Conservation (phyloP, 2,329 filamentous ascomycete genomes). For the Calcarisporium arbuscula region DNA sequence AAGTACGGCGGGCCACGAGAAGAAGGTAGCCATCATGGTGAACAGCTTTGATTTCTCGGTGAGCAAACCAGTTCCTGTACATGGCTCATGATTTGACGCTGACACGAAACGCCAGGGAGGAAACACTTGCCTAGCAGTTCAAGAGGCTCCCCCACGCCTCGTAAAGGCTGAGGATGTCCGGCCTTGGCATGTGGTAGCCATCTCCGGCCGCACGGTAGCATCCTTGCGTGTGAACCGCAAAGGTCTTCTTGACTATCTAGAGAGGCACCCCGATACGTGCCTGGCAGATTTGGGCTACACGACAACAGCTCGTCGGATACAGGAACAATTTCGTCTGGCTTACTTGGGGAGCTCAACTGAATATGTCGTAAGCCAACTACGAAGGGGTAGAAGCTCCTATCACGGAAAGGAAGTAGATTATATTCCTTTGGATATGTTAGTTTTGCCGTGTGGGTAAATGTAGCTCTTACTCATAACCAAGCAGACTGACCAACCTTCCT, state of each 20-base stretch:
- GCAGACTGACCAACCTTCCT: too few relatives aligned
- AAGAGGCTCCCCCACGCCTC: background rate
- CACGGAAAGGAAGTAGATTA: too few relatives aligned
- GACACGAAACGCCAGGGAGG: background rate
- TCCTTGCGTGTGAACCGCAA: background rate
- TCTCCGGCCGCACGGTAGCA: background rate
- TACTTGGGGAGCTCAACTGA: too few relatives aligned
- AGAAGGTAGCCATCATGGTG: background rate
- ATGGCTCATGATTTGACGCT: background rate
- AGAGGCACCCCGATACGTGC: too few relatives aligned
- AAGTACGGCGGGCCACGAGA: background rate
- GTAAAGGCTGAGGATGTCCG: background rate
- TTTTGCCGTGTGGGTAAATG: too few relatives aligned
- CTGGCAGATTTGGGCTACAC: too few relatives aligned
- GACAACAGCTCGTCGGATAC: too few relatives aligned
- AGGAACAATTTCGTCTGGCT: too few relatives aligned
- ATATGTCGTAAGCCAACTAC: too few relatives aligned
- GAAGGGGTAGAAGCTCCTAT: too few relatives aligned
- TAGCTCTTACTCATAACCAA: too few relatives aligned
- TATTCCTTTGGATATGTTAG: too few relatives aligned
- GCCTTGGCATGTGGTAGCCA: slow-evolving; percentile 1
- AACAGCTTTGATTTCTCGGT: slow-evolving; percentile 2
- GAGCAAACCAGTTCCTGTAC: background rate
- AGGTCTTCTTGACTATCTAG: background rate
- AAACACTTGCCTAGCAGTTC: background rate